Conservation (phyloP, 2,329 filamentous ascomycete species). For the Cladosporium sp. region DNA sequence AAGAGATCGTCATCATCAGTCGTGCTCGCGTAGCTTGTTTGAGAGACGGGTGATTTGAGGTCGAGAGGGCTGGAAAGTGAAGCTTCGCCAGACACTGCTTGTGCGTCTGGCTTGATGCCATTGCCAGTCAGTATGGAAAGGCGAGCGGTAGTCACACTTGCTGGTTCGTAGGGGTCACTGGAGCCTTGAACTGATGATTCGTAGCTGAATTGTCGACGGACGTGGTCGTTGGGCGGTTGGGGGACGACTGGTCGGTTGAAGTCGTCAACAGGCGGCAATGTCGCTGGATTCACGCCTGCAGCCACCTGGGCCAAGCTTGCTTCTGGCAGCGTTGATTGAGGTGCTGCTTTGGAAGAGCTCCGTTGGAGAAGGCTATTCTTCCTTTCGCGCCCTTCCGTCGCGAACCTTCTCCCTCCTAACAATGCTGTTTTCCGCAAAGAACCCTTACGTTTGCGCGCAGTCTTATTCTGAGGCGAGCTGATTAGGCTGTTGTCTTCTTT, state of each 20-base stretch:
- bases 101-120: neutral
- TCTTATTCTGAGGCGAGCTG: slow-evolving; percentile 37
- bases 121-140: slow-evolving; percentile 27
- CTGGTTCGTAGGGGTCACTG: slow-evolving; percentile 19
- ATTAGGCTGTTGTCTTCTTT: slow-evolving; percentile 1
- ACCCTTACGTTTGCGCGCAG: slow-evolving; percentile 66
- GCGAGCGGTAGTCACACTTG: slow-evolving; percentile 23
- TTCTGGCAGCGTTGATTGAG: slow-evolving; percentile 8
- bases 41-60: slow-evolving; percentile 42
- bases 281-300: slow-evolving; percentile 9
- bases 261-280: slow-evolving; percentile 20
- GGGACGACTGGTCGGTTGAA: slow-evolving; percentile 18
- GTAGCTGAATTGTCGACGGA: slow-evolving; percentile 34
- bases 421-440: slow-evolving; percentile 85
- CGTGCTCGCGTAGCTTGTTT: slow-evolving; percentile 62
- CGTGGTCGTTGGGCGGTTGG: neutral
- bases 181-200: slow-evolving; percentile 28
- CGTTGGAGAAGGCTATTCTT: slow-evolving; percentile 33
- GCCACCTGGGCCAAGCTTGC: neutral
- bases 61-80: slow-evolving; percentile 25
- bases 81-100: slow-evolving; percentile 12
- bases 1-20: slow-evolving; percentile 80
- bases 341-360: slow-evolving; percentile 29
- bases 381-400: slow-evolving; percentile 57
- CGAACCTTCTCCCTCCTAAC: slow-evolving; percentile 61